These are phyloP conservation scores for Fusarium continuum DNA, from an alignment of 2,329 filamentous ascomycete genomes.

Conservation along the genomic window DNA sequence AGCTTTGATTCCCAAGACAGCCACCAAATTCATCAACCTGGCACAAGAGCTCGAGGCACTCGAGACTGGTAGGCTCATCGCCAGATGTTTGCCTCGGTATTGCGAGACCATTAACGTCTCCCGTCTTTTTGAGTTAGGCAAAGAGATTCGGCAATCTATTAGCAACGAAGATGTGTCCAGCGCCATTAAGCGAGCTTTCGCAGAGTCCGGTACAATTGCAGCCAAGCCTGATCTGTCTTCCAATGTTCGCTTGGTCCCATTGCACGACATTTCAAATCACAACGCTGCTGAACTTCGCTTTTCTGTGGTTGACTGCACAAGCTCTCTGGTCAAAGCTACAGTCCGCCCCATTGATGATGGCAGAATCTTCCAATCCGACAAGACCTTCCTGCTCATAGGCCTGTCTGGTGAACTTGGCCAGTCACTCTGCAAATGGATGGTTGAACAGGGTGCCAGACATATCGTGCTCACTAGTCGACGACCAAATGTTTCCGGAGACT, in stretches of 20 bases:
- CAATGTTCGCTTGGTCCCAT: background rate
- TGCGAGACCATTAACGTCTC: no score
- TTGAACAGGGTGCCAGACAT: background rate
- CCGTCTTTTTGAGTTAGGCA: no score
- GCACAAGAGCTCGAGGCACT: no score
- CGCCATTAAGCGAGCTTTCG: no score
- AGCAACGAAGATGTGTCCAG: no score
- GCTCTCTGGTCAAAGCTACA: no score
- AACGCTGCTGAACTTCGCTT: background rate
- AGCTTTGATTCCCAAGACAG: no score
- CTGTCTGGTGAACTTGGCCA: background rate
- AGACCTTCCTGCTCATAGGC: background rate
- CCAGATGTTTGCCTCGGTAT: no score
- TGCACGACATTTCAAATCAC: background rate
- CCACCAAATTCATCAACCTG: no score
- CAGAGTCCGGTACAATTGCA: no score
- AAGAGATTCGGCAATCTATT: no score
- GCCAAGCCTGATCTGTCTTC: background rate
- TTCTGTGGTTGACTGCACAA: background rate
- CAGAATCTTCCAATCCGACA: background rate
- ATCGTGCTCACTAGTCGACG: background rate
- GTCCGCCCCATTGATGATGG: background rate
- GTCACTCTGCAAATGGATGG: background rate
- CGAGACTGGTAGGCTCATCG: no score
- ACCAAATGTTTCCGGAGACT: accelerated